Percentiles rank a stretch among this genome's conserved stretches.
phyloP scores from a whole-genome alignment of 352 stramenopile genomes.

The Phytophthora fragariae region DNA sequence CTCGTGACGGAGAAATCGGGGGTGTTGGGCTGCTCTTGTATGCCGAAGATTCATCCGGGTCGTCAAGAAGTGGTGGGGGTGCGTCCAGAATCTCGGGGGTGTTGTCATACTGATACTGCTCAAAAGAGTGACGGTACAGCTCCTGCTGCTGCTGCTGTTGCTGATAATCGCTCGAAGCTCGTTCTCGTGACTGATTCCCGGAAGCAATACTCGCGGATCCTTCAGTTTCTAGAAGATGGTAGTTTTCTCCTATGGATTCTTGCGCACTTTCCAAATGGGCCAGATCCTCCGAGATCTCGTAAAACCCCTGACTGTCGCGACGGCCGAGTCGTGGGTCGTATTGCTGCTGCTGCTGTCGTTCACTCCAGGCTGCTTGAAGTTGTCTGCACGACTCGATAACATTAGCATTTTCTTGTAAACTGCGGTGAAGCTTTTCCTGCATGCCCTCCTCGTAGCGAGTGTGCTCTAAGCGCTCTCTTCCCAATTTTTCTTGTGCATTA shows the following conservation, averaged over 20 bases:
- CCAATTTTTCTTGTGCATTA: slow-evolving; percentile 63
- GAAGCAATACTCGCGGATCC: slow-evolving; percentile 21
- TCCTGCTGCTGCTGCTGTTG: slow-evolving; percentile 22
- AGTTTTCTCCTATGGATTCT: slow-evolving; percentile 19
- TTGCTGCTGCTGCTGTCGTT: slow-evolving; percentile 20
- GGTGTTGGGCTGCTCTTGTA: slow-evolving; percentile 14
- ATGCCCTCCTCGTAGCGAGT: slow-evolving; percentile 55
- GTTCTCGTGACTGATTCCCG: slow-evolving; percentile 29
- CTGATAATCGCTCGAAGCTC: slow-evolving; percentile 29
- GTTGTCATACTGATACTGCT: slow-evolving; percentile 29
- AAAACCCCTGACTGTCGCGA: slow-evolving; percentile 26
- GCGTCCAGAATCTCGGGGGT: slow-evolving; percentile 18
- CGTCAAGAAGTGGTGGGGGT: slow-evolving; percentile 23
- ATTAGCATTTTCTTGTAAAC: slow-evolving; percentile 56
- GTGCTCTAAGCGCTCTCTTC: slow-evolving; percentile 57
- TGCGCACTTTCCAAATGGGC: slow-evolving; percentile 19
- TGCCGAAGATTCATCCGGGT: slow-evolving; percentile 16
- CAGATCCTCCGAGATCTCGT: slow-evolving; percentile 23
- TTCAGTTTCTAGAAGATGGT: slow-evolving; percentile 28
- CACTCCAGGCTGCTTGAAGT: slow-evolving; percentile 41
- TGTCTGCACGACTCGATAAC: slow-evolving; percentile 51
- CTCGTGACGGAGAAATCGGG: slow-evolving; percentile 46
- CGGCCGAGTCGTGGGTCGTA: slow-evolving; percentile 19
- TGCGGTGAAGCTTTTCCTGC: slow-evolving; percentile 53
- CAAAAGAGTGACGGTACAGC: slow-evolving; percentile 17